Percentiles rank a stretch among this genome's conserved stretches.
phyloP scores from a whole-genome alignment of 805 yeast genomes.

The Ogataea corticis region DNA sequence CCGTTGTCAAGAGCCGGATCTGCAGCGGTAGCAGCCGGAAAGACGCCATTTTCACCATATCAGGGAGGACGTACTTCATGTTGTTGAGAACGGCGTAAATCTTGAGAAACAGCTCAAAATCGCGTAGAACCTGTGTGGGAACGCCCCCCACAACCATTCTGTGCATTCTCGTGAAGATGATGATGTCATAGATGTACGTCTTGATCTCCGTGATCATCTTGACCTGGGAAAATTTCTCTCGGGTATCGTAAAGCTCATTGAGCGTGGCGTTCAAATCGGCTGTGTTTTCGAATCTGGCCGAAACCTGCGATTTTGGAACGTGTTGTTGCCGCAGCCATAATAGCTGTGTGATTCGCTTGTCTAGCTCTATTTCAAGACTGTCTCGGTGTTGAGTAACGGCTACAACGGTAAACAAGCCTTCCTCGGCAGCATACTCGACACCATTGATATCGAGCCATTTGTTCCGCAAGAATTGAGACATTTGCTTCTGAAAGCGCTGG shows the following conservation, averaged over 20 bases:
- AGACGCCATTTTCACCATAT: conserved; percentile 51
- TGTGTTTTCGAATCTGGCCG: background rate
- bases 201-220: conserved; percentile 49
- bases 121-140: conserved; percentile 45
- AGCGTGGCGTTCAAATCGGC: background rate
- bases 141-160: conserved; percentile 55
- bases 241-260: background rate
- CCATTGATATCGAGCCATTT: background rate
- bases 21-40: conserved; percentile 49
- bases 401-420: conserved; percentile 24
- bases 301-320: background rate
- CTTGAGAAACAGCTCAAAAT: conserved; percentile 41
- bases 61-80: conserved; percentile 49
- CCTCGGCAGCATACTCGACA: conserved; percentile 4
- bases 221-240: conserved; percentile 22
- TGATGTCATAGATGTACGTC: conserved; percentile 57
- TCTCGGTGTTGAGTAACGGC: conserved; percentile 19
- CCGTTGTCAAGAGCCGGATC: conserved; percentile 32
- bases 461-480: conserved; percentile 6
- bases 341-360: conserved; percentile 22
- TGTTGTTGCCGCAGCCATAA: conserved; percentile 38
- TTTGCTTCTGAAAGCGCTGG: conserved; percentile 9
- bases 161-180: conserved; percentile 53
- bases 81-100: conserved; percentile 44
- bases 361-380: conserved; percentile 20